These are phyloP conservation scores for Plasmodium reichenowi DNA, from an alignment of 169 alveolate genomes.

Conservation along the genomic window DNA sequence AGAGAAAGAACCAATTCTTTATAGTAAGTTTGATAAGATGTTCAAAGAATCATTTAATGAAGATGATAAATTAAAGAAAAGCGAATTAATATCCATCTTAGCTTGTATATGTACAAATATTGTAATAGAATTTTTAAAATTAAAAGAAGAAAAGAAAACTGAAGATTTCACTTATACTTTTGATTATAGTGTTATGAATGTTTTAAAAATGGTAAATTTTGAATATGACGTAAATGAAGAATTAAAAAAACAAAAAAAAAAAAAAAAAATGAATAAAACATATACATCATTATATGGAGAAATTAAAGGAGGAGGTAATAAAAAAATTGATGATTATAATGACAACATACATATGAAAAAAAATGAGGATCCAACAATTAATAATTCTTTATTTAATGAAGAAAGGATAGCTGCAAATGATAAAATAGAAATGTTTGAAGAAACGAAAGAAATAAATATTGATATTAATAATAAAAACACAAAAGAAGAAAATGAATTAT, in stretches of 20 bases:
- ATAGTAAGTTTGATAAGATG: conserved; percentile 16
- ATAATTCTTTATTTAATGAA: neutral
- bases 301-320: neutral
- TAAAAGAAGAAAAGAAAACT: conserved; percentile 45
- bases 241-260: conserved; percentile 32
- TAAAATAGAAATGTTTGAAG: neutral
- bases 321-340: neutral
- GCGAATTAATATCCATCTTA: conserved; percentile 47
- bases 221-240: conserved; percentile 75
- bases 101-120: conserved; percentile 75
- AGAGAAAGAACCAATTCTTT: conserved; percentile 2
- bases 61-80: conserved; percentile 35
- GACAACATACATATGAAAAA: neutral
- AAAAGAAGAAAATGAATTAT: conserved; percentile 57
- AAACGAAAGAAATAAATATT: conserved; percentile 35
- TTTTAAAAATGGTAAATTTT: conserved; percentile 50
- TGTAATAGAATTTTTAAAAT: conserved; percentile 52
- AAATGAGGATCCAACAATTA: neutral
- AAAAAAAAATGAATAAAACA: conserved; percentile 14
- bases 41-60: conserved; percentile 68
- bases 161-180: conserved; percentile 51
- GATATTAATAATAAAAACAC: conserved; percentile 54
- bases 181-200: conserved; percentile 71
- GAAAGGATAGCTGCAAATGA: neutral
- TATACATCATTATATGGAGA: neutral